Evolutionary conservation across 2,329 filamentous ascomycete genomes (phyloP).

Genomic region (Monilinia vaccinii-corymbosi): DNA sequence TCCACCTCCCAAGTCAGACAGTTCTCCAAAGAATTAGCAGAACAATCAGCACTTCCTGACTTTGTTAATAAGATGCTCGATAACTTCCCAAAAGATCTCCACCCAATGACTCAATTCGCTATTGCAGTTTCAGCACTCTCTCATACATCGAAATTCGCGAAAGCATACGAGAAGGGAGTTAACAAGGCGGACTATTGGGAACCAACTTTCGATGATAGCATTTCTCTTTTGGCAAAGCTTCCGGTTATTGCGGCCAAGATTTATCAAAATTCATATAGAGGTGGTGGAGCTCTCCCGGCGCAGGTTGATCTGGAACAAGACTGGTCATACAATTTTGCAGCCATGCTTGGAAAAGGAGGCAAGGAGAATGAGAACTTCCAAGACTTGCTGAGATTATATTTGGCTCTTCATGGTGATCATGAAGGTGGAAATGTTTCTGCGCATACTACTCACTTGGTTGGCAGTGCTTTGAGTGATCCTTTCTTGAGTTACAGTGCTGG

Average conservation of each 20-base stretch:
- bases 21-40: conserved; percentile 78
- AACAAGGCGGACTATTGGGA: conserved; percentile 99
- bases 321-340: conserved; percentile 98
- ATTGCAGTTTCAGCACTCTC: conserved; percentile 94
- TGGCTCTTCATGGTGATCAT: conserved; percentile 95
- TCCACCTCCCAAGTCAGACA: conserved; percentile 70
- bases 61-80: conserved; percentile 86
- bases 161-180: conserved; percentile 81
- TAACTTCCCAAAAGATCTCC: conserved; percentile 78
- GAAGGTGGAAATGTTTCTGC: conserved; percentile 97
- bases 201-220: conserved; percentile 90
- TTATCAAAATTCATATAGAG: conserved; percentile 81
- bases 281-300: conserved; percentile 67
- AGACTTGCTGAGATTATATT: conserved; percentile 85
- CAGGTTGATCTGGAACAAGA: conserved; percentile 77
- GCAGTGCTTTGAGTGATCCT: conserved; percentile 86
- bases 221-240: conserved; percentile 89
- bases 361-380: conserved; percentile 89
- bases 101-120: conserved; percentile 97
- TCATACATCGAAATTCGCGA: conserved; percentile 88
- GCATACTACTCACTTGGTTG: conserved; percentile 89
- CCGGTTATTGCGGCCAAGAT: conserved; percentile 96
- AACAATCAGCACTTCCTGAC: conserved; percentile 71
- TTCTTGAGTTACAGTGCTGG: conserved; percentile 96
- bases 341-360: conserved; percentile 85